A percentile compares a stretch with the other conserved stretches of the same genome.
Conservation (phyloP, 345 rosid species). For the Moricandia arvensis region DNA sequence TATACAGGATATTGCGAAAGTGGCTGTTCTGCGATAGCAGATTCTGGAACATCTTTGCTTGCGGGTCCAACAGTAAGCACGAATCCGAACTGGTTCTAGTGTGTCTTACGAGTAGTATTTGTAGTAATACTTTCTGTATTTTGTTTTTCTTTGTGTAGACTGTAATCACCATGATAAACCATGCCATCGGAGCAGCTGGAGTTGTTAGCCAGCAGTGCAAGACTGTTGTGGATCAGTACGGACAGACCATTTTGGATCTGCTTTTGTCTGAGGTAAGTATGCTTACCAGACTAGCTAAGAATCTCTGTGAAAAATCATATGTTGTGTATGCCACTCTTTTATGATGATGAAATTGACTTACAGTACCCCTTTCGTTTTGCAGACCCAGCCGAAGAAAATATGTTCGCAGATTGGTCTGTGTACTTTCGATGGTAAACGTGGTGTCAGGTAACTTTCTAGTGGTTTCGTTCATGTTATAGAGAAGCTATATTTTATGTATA, state of each 20-base stretch:
- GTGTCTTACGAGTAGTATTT: background rate
- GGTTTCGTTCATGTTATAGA: background rate
- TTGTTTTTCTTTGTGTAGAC: slow-evolving; percentile 43
- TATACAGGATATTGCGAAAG: slow-evolving; percentile 66
- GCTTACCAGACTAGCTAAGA: slow-evolving; percentile 10
- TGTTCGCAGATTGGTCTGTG: slow-evolving; percentile 89
- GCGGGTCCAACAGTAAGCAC: slow-evolving; percentile 85
- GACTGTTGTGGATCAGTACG: slow-evolving; percentile 78
- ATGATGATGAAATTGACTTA: slow-evolving; percentile 1
- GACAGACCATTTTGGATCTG: slow-evolving; percentile 65
- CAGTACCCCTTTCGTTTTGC: background rate
- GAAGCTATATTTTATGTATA: background rate
- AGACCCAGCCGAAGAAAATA: slow-evolving; percentile 70
- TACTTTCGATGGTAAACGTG: slow-evolving; percentile 72
- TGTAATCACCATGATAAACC: slow-evolving; percentile 75
- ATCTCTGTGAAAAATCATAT: background rate
- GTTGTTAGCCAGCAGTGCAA: slow-evolving; percentile 82
- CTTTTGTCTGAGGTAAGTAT: slow-evolving; percentile 57
- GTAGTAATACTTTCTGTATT: slow-evolving; percentile 3
- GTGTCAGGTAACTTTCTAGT: slow-evolving; percentile 61
- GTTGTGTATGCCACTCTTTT: background rate
- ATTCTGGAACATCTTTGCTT: slow-evolving; percentile 93
- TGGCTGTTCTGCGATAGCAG: slow-evolving; percentile 92
- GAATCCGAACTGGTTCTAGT: background rate
- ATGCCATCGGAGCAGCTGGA: slow-evolving; percentile 90